These are phyloP conservation scores for Decorospora gaudefroyi DNA, from an alignment of 2,329 filamentous ascomycete species.

Conservation along the genomic window DNA sequence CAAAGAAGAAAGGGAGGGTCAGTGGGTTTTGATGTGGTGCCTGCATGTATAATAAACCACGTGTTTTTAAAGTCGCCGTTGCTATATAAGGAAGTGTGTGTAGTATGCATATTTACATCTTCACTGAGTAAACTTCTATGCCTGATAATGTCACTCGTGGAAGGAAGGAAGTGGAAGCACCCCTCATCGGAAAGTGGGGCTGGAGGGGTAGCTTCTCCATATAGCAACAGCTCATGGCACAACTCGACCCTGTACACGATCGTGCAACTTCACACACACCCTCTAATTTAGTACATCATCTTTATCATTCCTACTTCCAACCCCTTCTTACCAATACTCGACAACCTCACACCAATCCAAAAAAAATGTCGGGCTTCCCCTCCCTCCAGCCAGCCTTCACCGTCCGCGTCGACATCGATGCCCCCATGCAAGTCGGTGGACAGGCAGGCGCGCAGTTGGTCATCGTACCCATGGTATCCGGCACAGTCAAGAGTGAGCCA, in stretches of 20 bases:
- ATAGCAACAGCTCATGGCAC: conserved; percentile 1
- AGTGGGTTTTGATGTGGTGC: conserved; percentile 37
- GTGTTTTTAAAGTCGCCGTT: too few relatives aligned
- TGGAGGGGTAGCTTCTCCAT: conserved; percentile 24
- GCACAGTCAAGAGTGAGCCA: conserved; percentile 39
- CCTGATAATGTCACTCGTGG: conserved; percentile 11
- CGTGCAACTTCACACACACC: background rate
- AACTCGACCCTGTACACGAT: background rate
- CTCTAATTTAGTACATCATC: background rate
- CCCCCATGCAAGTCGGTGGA: conserved; percentile 33
- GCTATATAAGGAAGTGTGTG: too few relatives aligned
- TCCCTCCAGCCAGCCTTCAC: conserved; percentile 40
- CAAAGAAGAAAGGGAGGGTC: conserved; percentile 44
- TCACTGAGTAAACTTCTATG: too few relatives aligned
- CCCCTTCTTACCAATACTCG: too few relatives aligned
- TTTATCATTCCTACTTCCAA: background rate
- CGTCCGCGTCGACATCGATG: conserved; percentile 36
- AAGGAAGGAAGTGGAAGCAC: conserved; percentile 8
- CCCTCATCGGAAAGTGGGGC: conserved; percentile 16
- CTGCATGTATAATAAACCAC: too few relatives aligned
- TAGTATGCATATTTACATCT: too few relatives aligned
- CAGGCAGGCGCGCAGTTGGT: conserved; percentile 29
- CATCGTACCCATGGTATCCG: conserved; percentile 39
- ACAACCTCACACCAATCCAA: background rate
- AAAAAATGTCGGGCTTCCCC: conserved; percentile 35